Evolutionary conservation across 176 grass and related monocot species (phyloP).

Genomic region (Rhynchospora pubera): DNA sequence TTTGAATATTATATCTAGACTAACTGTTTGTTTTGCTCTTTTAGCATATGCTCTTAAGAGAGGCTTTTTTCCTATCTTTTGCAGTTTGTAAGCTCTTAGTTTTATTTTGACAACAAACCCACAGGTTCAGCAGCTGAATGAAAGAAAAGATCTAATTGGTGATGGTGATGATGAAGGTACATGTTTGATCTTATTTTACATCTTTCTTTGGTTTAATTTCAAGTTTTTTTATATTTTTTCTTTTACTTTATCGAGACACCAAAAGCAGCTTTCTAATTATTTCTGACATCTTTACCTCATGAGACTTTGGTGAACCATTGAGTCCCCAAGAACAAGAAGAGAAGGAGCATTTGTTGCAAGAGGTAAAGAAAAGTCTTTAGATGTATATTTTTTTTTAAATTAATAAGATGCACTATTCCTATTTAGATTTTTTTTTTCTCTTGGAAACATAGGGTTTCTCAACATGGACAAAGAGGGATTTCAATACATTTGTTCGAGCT

Average conservation of each 20-base stretch:
- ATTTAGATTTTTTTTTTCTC: slow-evolving; percentile 12
- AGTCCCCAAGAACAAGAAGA: slow-evolving; percentile 56
- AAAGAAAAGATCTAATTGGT: slow-evolving; percentile 69
- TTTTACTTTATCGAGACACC: background rate
- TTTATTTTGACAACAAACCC: slow-evolving; percentile 28
- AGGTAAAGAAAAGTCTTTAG: slow-evolving; percentile 27
- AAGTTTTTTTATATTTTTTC: background rate
- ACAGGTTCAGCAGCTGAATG: slow-evolving; percentile 55
- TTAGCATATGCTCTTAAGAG: background rate
- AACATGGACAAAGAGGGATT: slow-evolving; percentile 77
- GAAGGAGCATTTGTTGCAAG: slow-evolving; percentile 54
- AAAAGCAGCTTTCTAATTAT: slow-evolving; percentile 6
- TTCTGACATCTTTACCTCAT: slow-evolving; percentile 9
- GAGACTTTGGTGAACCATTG: slow-evolving; percentile 46
- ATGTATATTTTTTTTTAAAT: background rate
- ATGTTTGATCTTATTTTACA: slow-evolving; percentile 3
- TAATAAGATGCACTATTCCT: background rate
- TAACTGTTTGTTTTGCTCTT: background rate
- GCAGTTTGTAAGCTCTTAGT: background rate
- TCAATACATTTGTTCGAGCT: slow-evolving; percentile 72
- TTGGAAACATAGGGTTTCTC: slow-evolving; percentile 46
- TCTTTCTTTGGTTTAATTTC: background rate
- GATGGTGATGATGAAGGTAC: slow-evolving; percentile 70
- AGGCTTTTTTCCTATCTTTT: background rate
- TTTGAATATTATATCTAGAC: background rate